Conservation (phyloP, 139 green algal species). For the Chlorokybus atmophyticus region DNA sequence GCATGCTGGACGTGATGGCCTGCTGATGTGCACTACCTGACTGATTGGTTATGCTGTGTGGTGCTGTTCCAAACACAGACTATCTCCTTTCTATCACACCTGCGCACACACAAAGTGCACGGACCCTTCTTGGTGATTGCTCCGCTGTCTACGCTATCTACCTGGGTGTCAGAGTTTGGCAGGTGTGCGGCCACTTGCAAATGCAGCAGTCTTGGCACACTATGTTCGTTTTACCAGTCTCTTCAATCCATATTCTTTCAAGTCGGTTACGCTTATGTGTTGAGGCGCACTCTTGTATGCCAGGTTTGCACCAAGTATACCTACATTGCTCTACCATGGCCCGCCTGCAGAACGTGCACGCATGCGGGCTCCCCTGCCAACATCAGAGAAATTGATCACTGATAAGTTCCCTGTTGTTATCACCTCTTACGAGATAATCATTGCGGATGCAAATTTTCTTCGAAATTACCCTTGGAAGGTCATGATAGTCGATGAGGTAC, state of each 20-base stretch:
- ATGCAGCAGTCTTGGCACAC: neutral
- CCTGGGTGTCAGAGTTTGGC: conserved; percentile 84
- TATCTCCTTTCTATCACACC: conserved; percentile 81
- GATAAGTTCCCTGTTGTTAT: conserved; percentile 89
- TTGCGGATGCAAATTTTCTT: conserved; percentile 70
- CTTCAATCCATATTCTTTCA: neutral
- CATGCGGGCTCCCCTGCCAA: conserved; percentile 28
- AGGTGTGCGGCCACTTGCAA: conserved; percentile 6
- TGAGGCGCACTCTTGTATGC: conserved; percentile 9
- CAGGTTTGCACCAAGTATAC: conserved; percentile 65
- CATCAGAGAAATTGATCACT: conserved; percentile 7
- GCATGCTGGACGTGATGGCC: conserved; percentile 46
- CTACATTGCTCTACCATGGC: conserved; percentile 86
- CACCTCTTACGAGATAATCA: conserved; percentile 88
- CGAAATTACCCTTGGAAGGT: conserved; percentile 46
- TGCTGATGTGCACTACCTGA: too few species aligned
- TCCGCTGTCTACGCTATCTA: conserved; percentile 80
- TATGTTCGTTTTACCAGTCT: neutral
- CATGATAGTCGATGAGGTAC: conserved; percentile 33
- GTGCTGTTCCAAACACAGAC: too few species aligned
- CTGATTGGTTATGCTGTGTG: too few species aligned
- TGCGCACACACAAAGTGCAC: conserved; percentile 50
- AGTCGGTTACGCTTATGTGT: too few species aligned
- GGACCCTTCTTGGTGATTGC: conserved; percentile 77
- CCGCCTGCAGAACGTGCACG: conserved; percentile 41